Evolutionary conservation across 1,284 basidiomycete genomes (phyloP), one percentile per base, ranked within the genome.

Genomic region (Sporisorium graminicola): DNA sequence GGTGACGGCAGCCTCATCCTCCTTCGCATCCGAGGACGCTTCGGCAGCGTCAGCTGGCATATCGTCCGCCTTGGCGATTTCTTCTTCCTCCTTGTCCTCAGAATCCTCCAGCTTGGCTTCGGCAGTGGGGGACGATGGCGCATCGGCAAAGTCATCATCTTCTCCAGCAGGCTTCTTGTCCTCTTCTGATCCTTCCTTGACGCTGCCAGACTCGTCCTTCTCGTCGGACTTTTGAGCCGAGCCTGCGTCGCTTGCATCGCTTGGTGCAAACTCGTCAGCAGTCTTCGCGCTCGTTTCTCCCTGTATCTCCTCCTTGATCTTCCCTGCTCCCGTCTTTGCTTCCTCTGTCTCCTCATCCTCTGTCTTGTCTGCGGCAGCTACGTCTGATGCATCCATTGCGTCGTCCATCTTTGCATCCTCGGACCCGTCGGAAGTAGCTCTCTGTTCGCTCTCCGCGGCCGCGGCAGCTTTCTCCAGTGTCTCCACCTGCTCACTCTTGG

Each of bases 141-240:
- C 66, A 52, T 77, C 66, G 52, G 72, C 65, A 55, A 74, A 74
- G 49, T 69, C 67, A 43, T 74, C 72, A 9, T 77, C 60, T 3
- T 72, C 63, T 7, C 27, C 74, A 16, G 20, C 44, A 8, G 43
- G 22, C 53, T 65, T 62, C 40, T 59, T 58, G 43, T 65, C 61
- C 9, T 29, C 59, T 18, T 59, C 69, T 7, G 57, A 26, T 13
- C 53, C 33, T 9, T 37, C 37, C 7, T 58, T 44, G 1, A 43
- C 12, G 12, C 24, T 31, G 6, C 10, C n/a, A 35, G 37, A 22
- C 18, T 58, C 49, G 24, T 56, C 55, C 29, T 53, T 55, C n/a
- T 56, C 51, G 9, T 63, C 42, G 14, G 50, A 46, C 44, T 35
- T 35, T 14, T n/a, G n/a, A n/a, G n/a, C n/a, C n/a, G n/a, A n/a